phyloP scores from a whole-genome alignment of 1,284 basidiomycete genomes.

The Kalmanozyma brasiliensis region DNA sequence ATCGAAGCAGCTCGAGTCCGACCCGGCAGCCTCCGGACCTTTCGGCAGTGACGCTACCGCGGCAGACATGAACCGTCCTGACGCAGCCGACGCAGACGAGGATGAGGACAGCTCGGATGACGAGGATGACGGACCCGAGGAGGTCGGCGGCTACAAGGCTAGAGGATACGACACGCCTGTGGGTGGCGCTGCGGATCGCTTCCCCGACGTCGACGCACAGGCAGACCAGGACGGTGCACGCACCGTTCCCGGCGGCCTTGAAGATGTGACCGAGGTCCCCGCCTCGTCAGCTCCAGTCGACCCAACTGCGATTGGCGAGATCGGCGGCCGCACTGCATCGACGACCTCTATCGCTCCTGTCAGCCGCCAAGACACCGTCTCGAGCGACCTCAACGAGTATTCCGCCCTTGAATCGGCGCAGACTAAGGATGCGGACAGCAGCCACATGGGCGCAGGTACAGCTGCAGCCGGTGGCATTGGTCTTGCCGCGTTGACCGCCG shows the following conservation, averaged over 20 bases:
- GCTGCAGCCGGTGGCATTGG: slow-evolving; percentile 33
- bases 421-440: slow-evolving; percentile 3
- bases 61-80: slow-evolving; percentile 38
- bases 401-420: slow-evolving; percentile 1
- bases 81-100: slow-evolving; percentile 50
- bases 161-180: slow-evolving; percentile 17
- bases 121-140: slow-evolving; percentile 60
- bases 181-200: slow-evolving; percentile 33
- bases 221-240: slow-evolving; percentile 17
- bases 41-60: slow-evolving; percentile 16
- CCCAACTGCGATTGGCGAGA: slow-evolving; percentile 33
- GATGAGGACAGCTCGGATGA: slow-evolving; percentile 56
- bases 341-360: slow-evolving; percentile 43
- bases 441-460: slow-evolving; percentile 21
- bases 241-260: slow-evolving; percentile 38
- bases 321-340: slow-evolving; percentile 31
- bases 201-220: slow-evolving; percentile 26
- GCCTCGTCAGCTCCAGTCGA: slow-evolving; percentile 32
- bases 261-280: slow-evolving; percentile 29
- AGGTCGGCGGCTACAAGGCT: slow-evolving; percentile 45
- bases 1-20: slow-evolving; percentile 5
- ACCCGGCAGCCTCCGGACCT: slow-evolving; percentile 30
- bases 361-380: slow-evolving; percentile 31
- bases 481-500: slow-evolving; percentile 32
- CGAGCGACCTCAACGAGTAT: slow-evolving; percentile 11